Conservation (phyloP, 371 early-diverging fungal species). For the Mortierella polycephala region DNA sequence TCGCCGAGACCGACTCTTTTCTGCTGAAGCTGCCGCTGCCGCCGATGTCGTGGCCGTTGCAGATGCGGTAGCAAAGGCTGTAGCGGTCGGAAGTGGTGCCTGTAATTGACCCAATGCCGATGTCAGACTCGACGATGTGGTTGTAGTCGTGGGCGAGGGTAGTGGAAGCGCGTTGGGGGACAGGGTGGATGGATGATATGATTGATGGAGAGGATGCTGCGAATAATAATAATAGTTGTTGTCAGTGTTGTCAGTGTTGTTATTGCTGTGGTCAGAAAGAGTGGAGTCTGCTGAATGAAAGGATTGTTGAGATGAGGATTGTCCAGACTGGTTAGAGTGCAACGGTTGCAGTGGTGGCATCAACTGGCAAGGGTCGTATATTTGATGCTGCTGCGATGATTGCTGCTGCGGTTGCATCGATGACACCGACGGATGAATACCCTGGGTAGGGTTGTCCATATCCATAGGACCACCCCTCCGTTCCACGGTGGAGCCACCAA, state of each 20-base stretch:
- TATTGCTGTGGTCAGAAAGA: neutral
- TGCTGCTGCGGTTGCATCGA: neutral
- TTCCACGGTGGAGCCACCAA: neutral
- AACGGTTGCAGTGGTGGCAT: neutral
- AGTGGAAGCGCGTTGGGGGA: too few species aligned
- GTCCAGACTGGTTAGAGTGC: conserved; percentile 1
- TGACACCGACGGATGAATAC: neutral
- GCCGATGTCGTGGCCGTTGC: neutral
- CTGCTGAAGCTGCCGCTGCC: neutral
- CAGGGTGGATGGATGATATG: neutral
- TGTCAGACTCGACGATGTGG: neutral
- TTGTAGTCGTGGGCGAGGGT: neutral
- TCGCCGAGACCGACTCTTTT: conserved; percentile 10
- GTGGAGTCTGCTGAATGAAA: conserved; percentile 2
- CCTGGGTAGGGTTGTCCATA: conserved; percentile 1
- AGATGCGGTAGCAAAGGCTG: neutral
- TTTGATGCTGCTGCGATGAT: neutral
- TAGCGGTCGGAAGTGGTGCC: neutral
- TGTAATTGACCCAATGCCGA: conserved; percentile 5
- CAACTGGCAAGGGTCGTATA: too few species aligned
- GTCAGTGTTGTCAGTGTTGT: neutral
- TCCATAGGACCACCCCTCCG: conserved; percentile 15
- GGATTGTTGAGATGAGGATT: conserved; percentile 1
- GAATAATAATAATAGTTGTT: neutral
- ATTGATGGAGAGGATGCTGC: neutral